Evolutionary conservation across 805 yeast genomes (phyloP), one percentile per base, ranked within the genome.

Genomic region (Pichia gijzeniarum): DNA sequence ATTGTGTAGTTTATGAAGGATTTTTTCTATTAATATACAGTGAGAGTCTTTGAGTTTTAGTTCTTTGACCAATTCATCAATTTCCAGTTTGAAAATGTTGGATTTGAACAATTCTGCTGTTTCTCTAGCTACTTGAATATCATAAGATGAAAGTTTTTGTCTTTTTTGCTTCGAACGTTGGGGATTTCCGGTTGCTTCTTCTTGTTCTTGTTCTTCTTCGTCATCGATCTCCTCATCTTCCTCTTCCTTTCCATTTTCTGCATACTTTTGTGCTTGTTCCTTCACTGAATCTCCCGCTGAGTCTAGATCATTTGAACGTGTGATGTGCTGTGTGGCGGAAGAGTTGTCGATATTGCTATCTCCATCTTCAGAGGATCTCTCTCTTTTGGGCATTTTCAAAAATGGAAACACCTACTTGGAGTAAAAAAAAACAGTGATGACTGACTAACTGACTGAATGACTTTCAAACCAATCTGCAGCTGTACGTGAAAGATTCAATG

Each of bases 81-180:
- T 89, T 68, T 93, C 96, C 47, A 93, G 67, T 63, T 93, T 93
- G 79, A 93, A 91, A 45, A 93, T 89, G 64, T 90, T 93, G 8
- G 96, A 88, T 59, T 90, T 88, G 78, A 90, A 93, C 38, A 91
- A 68, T 62, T 90, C 97, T 1, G 95, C 93, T 1, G 97, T 86
- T 62, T 90, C 97, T 56, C 95, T 76, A 0, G 96, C 96, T 2
- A 85, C 75, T 56, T 91, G 96, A 38, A 91, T 80, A 48, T 93
- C 96, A 54, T 87, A 90, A 0, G 93, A 80, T 0, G 85, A 68
- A 20, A 79, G 56, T 52, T 70, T 53, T 21, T 49, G 45, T 40
- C 41, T 55, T 46, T 35, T 41, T 46, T 43, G 34, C 32, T 51
- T 45, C 22, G 37, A 18, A 28, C 12, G 12, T 13, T 18, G 6